Evolutionary conservation across 495 filamentous ascomycete species (phyloP), one percentile per base, ranked within the genome.

Genomic region (Penicillium herquei): DNA sequence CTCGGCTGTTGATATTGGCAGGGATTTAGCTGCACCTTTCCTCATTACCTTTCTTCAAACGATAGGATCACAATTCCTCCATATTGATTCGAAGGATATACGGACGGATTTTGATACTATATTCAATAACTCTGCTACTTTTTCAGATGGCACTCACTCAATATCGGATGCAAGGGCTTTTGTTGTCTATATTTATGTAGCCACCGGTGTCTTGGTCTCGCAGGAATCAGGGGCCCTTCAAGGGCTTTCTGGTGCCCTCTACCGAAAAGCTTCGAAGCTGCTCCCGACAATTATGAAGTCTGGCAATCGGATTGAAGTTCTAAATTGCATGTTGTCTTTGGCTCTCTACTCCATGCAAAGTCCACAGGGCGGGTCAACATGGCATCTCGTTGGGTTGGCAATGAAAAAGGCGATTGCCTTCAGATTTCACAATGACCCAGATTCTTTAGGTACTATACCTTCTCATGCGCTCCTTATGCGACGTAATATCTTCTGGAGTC

Each of bases 321-420:
- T 69, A 0, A 52, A 58, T 18, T 69, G 66, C 54, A 64, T 69
- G 58, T 14, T 69, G 9, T 58, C 57, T 39, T 37, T 69, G 39
- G 47, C 63, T 3, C 14, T 65, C 6, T 63, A 65, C 46, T 66
- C 66, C 2, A 52, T 67, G 54, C 49, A 63, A n/a, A 59, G 51
- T 39, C 42, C 58, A 4, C 51, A 35, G 1, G 66, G 64, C 9
- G 66, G 66, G 0, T 69, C 66, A 3, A 55, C 61, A 0, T 69
- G 66, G 66, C 66, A 69, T 47, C 46, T 67, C 18, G 34, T 69
- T 18, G 66, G 66, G 9, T 49, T 66, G 9, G 66, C 66, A 6
- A 63, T 69, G 64, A 58, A 62, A 31, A 69, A 63, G 39, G 59
- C 58, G 35, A 62, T 69, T 43, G 51, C 61, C 1, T 61, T 59